A percentile compares a stretch with the other conserved stretches of the same genome.
Conservation (phyloP, 768 basidiomycete genomes). For the Coprinopsis marcescibilis region DNA sequence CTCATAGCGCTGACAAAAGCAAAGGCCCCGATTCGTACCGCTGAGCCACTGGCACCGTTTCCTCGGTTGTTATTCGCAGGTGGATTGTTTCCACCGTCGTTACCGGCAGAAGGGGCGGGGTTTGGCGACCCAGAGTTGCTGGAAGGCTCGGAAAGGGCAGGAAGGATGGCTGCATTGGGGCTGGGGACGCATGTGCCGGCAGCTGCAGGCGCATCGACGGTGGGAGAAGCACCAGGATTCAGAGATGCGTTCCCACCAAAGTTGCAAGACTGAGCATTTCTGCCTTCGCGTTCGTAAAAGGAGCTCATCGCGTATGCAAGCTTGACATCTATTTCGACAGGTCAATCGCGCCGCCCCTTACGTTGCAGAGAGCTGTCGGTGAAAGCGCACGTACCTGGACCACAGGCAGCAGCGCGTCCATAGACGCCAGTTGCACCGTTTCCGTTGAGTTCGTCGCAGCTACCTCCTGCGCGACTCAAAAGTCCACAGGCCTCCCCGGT, state of each 20-base stretch:
- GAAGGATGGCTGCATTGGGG: conserved; percentile 58
- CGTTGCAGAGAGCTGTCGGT: neutral
- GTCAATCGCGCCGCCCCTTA: neutral
- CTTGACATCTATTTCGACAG: conserved; percentile 54
- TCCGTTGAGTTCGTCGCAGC: conserved; percentile 46
- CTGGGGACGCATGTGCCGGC: conserved; percentile 64
- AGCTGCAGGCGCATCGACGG: conserved; percentile 45
- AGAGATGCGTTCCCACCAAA: conserved; percentile 84
- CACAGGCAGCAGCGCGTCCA: conserved; percentile 71
- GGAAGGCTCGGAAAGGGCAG: too few relatives aligned
- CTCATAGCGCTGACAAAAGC: too few relatives aligned
- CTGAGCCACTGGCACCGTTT: too few relatives aligned
- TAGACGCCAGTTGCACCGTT: conserved; percentile 74
- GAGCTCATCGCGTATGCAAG: conserved; percentile 78
- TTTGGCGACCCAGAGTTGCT: too few relatives aligned
- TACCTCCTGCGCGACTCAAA: conserved; percentile 58
- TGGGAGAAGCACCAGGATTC: conserved; percentile 38
- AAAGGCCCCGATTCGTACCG: too few relatives aligned
- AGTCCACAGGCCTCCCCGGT: conserved; percentile 71
- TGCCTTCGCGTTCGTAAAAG: conserved; percentile 62
- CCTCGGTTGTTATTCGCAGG: too few relatives aligned
- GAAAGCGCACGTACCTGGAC: conserved; percentile 52
- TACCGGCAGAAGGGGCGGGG: too few relatives aligned
- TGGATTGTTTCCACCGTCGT: too few relatives aligned
- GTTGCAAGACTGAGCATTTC: conserved; percentile 58